Base-by-base conservation (phyloP, 257 asterid species). In the Echium plantagineum region DNA sequence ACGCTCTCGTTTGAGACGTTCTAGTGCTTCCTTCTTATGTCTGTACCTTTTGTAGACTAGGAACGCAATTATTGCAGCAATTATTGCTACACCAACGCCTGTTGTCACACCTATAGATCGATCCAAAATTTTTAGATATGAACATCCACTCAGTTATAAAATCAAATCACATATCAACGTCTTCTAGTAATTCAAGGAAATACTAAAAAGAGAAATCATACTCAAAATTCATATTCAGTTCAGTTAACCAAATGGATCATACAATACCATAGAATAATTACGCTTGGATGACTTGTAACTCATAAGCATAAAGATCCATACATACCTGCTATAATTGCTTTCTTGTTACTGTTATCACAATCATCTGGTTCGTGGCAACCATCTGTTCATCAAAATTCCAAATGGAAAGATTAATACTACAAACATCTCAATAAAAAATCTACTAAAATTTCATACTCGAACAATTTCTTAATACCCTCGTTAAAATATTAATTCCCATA, bases 291-390 rank as follows among this genome's bases (percentile, higher is more conserved):
- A 12, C 13, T 42, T 6, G 5, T 28, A 28, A 28, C 32, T 28
- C 15, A 42, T 61, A 64, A 32, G 15, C n/a, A 19, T 12, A 16
- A 35, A 53, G 7, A 32, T 9, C 26, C 55, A 46, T 49, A 35
- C 55, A 0, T 70, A 78, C 94, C 97, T 70, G 94, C 90, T 57
- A 87, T 87, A n/a, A 90, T 94, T 20, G 84, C 85, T 20, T 88
- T 75, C 51, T 72, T 73, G 57, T 79, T 42, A 42, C 49, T 63
- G 21, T 68, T 66, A 52, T 76, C 78, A 68, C 97, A 90, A 21
- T 90, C 94, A 64, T 85, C 68, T 21, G 83, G 80, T 68, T 87
- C 75, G 63, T 63, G 64, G 72, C 95, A 86, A 68, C 61, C 67
- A 55, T 70, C 95, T 84, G 86, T 71, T 48, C 20, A 64, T 24